Percentiles rank a stretch among this genome's conserved stretches.
phyloP scores from a whole-genome alignment of 805 yeast genomes.

The Pichia nanzhaoensis region DNA sequence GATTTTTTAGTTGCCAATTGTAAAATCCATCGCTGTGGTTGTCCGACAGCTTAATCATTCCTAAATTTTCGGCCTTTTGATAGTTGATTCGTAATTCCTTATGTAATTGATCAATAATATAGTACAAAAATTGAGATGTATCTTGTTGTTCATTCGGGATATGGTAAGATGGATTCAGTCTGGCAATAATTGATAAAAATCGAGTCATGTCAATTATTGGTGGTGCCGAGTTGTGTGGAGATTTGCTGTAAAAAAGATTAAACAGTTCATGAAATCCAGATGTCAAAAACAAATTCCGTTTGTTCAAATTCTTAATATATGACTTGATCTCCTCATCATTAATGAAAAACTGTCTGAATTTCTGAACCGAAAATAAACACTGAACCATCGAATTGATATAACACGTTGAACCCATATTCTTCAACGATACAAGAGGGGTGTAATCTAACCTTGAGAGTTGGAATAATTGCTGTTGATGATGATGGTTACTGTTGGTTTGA shows the following conservation, averaged over 20 bases:
- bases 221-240: slow-evolving; percentile 44
- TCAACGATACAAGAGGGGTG: slow-evolving; percentile 34
- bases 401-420: slow-evolving; percentile 68
- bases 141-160: slow-evolving; percentile 78
- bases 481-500: neutral
- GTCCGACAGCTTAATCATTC: slow-evolving; percentile 13
- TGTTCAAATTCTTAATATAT: slow-evolving; percentile 9
- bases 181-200: slow-evolving; percentile 40
- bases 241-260: slow-evolving; percentile 39
- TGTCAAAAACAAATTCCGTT: slow-evolving; percentile 24
- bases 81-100: slow-evolving; percentile 42
- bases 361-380: slow-evolving; percentile 50
- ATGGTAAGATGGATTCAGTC: slow-evolving; percentile 56
- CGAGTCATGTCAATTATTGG: slow-evolving; percentile 55
- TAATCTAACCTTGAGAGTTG: slow-evolving; percentile 7
- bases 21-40: slow-evolving; percentile 40
- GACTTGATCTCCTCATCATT: slow-evolving; percentile 25
- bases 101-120: slow-evolving; percentile 60
- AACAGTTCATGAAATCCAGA: slow-evolving; percentile 50
- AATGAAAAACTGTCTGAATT: slow-evolving; percentile 45
- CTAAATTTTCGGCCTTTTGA: neutral
- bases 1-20: slow-evolving; percentile 51
- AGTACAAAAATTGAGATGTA: slow-evolving; percentile 68
- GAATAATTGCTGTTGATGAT: neutral
- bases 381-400: slow-evolving; percentile 72